Evolutionary conservation across 225 moss, liverwort and hornwort genomes (phyloP).

Genomic region (Neckera pumila): DNA sequence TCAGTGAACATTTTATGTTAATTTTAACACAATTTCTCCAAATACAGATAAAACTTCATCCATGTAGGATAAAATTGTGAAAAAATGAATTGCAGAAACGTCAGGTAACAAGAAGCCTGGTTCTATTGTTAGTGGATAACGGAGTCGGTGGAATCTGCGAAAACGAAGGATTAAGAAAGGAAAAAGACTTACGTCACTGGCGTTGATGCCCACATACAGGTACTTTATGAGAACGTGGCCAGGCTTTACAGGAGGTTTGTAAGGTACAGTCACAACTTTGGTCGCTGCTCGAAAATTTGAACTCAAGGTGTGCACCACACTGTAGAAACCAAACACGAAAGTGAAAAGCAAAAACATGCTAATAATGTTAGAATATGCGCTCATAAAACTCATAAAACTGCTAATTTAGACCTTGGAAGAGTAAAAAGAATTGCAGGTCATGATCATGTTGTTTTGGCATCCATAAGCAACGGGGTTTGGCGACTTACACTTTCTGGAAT

Average conservation of each 20-base stretch:
- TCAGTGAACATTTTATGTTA: background rate
- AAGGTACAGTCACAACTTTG: constrained; percentile 51
- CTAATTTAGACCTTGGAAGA: background rate
- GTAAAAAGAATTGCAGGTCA: background rate
- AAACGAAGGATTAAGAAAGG: background rate
- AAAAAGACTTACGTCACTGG: constrained; percentile 71
- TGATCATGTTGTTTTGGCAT: background rate
- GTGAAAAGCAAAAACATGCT: background rate
- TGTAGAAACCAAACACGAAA: constrained; percentile 12
- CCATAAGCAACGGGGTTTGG: background rate
- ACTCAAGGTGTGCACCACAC: constrained; percentile 74
- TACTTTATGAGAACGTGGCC: constrained; percentile 82
- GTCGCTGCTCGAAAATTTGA: constrained; percentile 71
- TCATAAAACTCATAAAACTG: background rate
- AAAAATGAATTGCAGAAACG: background rate
- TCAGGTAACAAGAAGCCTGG: background rate
- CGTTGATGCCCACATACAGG: constrained; percentile 78
- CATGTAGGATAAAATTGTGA: too few relatives aligned
- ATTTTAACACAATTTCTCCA: background rate
- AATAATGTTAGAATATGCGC: background rate
- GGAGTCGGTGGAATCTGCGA: background rate
- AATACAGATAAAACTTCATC: background rate
- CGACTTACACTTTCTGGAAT: constrained; percentile 72
- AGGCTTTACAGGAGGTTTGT: constrained; percentile 62
- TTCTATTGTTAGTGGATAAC: background rate